Percentiles rank a stretch among this genome's conserved stretches.
Evolutionary conservation across 495 filamentous ascomycete genomes (phyloP).

Genomic region (Hypoxylon fuscum): DNA sequence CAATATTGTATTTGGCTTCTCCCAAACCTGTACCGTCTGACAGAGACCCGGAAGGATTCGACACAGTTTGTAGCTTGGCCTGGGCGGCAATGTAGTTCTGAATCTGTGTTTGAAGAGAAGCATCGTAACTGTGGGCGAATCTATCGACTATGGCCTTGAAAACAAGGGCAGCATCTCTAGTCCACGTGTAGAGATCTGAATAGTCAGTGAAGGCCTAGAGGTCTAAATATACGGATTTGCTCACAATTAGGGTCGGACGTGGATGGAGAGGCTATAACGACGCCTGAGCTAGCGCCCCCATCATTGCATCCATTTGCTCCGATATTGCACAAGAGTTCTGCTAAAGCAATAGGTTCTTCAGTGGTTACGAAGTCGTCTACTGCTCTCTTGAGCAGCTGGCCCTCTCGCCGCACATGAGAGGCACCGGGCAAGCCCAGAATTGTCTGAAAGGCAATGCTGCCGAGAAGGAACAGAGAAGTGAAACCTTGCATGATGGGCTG

Average conservation of each 20-base stretch:
- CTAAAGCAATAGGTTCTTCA: constrained; percentile 62
- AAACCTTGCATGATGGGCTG: constrained; percentile 55
- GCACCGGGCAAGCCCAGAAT: constrained; percentile 53
- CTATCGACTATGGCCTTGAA: constrained; percentile 68
- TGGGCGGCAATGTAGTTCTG: constrained; percentile 66
- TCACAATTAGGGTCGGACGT: constrained; percentile 68
- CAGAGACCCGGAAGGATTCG: constrained; percentile 67
- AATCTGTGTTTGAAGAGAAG: constrained; percentile 60
- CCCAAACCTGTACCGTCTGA: constrained; percentile 61
- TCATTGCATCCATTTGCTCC: constrained; percentile 62
- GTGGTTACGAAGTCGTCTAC: constrained; percentile 65
- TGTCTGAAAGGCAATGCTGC: constrained; percentile 57
- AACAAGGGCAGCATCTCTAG: constrained; percentile 72
- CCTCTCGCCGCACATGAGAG: constrained; percentile 46
- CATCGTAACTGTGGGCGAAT: constrained; percentile 64
- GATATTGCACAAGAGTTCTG: constrained; percentile 68
- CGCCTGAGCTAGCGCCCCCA: constrained; percentile 57
- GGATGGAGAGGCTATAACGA: constrained; percentile 70
- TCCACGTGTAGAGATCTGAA: constrained; percentile 73
- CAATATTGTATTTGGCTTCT: constrained; percentile 70
- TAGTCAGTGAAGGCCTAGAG: constrained; percentile 8
- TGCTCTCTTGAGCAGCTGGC: constrained; percentile 52
- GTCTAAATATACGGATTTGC: constrained; percentile 31
- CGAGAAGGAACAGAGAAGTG: constrained; percentile 56
- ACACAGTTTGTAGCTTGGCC: constrained; percentile 67